Evolutionary conservation across 2,329 filamentous ascomycete genomes (phyloP), one percentile per base, ranked within the genome.

Genomic region (Cercospora brassicicola): DNA sequence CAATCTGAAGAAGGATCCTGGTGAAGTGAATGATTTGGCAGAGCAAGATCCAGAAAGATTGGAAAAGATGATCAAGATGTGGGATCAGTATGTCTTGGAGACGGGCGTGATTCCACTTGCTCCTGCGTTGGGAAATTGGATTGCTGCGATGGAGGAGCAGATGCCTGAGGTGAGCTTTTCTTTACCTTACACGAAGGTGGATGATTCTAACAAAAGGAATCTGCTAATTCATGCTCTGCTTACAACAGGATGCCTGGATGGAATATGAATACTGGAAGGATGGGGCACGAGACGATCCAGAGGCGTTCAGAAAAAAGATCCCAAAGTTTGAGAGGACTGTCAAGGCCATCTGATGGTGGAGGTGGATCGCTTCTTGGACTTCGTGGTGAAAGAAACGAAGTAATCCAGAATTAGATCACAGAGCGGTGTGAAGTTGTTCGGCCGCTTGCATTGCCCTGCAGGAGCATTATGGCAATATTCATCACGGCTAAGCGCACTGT

Each of bases 231-330:
- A 9, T 28, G 48, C 11, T 55, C 23, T 10, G 5, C 45, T 48
- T 13, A 55, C 48, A 30, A 1, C 23, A 89, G 76, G 87, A 89
- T 73, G 86, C 84, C 6, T 89, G 86, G 87, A 88, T 89, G 78
- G 87, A 89, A 78, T 88, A 88, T 75, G 86, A 89, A 76, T 89
- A 89, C 71, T 89, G 87, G 87, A 84, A 85, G 68, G 79, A 82
- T 3, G 84, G 84, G 0, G 84, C 84, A 3, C 78, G 84, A 36
- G 77, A 80, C 23, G 70, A 77, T 57, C 77, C 78, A n/a, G 73
- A 78, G 67, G 73, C 75, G 62, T 80, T 80, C 51, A 71, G 71
- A 26, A 77, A 71, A 71, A 67, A 75, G 11, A 73, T 76, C 39
- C 75, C 75, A 11, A 74, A 76, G 63, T 79, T 79, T 62, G 68